Conservation (phyloP, 345 rosid species). For the Fremontodendron californicum region DNA sequence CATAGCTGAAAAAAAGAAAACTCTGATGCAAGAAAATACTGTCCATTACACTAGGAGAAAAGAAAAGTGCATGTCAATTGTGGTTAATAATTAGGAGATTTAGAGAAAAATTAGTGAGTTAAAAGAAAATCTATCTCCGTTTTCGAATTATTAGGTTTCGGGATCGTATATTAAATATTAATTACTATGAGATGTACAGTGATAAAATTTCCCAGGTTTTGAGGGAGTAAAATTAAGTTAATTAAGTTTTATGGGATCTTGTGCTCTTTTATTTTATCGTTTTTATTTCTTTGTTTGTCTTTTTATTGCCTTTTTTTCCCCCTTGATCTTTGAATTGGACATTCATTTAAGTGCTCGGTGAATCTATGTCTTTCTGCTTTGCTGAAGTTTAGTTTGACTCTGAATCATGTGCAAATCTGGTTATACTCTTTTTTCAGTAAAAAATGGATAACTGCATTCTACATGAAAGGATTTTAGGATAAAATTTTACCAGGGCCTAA, state of each 20-base stretch:
- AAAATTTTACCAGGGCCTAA: not conserved
- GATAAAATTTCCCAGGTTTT: constrained; percentile 1
- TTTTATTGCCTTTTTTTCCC: not conserved
- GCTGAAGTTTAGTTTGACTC: not conserved
- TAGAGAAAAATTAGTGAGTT: not conserved
- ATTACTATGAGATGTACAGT: constrained; percentile 2
- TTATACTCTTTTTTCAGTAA: not conserved
- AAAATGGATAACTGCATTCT: not conserved
- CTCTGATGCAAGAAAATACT: not conserved
- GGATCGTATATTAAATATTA: not conserved
- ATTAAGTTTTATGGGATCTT: constrained; percentile 2
- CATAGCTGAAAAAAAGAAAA: constrained; percentile 23
- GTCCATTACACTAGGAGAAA: not conserved
- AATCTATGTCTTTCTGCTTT: not conserved
- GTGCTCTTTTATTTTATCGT: not conserved
- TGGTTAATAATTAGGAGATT: not conserved
- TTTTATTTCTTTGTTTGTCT: not conserved
- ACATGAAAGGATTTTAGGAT: not conserved
- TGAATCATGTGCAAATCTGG: not conserved
- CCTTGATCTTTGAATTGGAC: not conserved
- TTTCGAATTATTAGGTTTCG: not conserved
- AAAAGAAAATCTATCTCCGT: constrained; percentile 2
- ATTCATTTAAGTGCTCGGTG: not conserved
- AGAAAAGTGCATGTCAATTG: constrained; percentile 6
- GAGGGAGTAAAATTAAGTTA: not conserved